phyloP scores from a whole-genome alignment of 768 basidiomycete species.

The Strobilomyces confusus region DNA sequence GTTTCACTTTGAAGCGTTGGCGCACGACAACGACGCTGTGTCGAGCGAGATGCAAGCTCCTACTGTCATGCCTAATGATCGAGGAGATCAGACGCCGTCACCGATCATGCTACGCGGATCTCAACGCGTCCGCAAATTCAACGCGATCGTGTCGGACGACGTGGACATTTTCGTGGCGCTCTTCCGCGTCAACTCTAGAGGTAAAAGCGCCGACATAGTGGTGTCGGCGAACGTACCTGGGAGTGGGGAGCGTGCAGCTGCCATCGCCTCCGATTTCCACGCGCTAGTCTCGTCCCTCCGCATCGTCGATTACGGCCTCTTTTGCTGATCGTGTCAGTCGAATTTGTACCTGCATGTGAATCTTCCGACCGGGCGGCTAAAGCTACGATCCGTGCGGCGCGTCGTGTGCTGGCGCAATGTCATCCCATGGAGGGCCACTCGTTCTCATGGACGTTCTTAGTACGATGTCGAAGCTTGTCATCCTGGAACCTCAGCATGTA shows the following conservation, averaged over 20 bases:
- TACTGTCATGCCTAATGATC: conserved; percentile 36
- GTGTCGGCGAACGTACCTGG: conserved; percentile 81
- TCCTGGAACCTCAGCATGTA: background rate
- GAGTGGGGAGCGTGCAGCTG: conserved; percentile 32
- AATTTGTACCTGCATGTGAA: background rate
- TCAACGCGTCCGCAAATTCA: conserved; percentile 78
- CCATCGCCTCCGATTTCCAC: conserved; percentile 45
- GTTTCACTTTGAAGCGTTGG: conserved; percentile 87
- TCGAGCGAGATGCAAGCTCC: conserved; percentile 44
- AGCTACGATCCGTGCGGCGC: background rate
- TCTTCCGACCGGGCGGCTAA: background rate
- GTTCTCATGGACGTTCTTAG: background rate
- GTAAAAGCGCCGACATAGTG: conserved; percentile 75
- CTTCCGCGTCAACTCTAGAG: conserved; percentile 57
- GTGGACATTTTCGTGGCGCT: conserved; percentile 79
- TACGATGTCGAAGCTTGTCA: background rate
- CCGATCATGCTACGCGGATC: conserved; percentile 62
- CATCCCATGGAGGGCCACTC: conserved; percentile 3
- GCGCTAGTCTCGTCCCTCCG: conserved; percentile 53
- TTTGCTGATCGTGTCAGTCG: conserved; percentile 41
- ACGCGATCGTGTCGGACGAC: conserved; percentile 52
- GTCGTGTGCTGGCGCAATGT: too few relatives aligned
- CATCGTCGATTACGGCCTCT: conserved; percentile 68
- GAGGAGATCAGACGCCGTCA: conserved; percentile 49
- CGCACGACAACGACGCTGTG: conserved; percentile 82